These are phyloP conservation scores for Ceratocystis diversiconidia DNA, from an alignment of 2,329 filamentous ascomycete species.

Conservation along the genomic window DNA sequence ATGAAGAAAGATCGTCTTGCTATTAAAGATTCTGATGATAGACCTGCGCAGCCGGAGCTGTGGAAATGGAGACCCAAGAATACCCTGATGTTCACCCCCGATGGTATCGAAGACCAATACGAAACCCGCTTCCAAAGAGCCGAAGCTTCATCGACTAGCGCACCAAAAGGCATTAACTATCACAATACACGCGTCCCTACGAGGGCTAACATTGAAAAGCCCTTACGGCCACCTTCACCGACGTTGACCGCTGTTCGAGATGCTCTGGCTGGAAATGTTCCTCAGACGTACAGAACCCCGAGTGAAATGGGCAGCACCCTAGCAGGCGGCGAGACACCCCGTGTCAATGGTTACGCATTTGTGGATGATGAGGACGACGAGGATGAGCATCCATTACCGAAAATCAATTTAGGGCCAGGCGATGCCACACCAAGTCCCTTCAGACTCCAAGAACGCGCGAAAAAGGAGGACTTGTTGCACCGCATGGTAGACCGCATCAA, in stretches of 20 bases:
- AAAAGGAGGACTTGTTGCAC: conserved; percentile 68
- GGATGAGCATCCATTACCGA: conserved; percentile 21
- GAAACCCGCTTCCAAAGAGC: conserved; percentile 53
- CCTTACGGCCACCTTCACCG: conserved; percentile 52
- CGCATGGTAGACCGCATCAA: conserved; percentile 74
- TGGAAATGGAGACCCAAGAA: conserved; percentile 69
- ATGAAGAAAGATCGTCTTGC: conserved; percentile 42
- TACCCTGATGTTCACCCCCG: conserved; percentile 70
- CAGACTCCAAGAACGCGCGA: conserved; percentile 57
- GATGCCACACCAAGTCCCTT: conserved; percentile 65
- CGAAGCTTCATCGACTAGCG: conserved; percentile 56
- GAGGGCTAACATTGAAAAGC: conserved; percentile 26
- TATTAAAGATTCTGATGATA: conserved; percentile 52
- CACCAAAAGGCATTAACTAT: conserved; percentile 64
- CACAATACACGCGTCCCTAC: conserved; percentile 55
- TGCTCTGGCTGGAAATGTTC: conserved; percentile 62
- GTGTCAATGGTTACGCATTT: conserved; percentile 87
- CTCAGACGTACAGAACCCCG: conserved; percentile 47
- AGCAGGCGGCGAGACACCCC: conserved; percentile 54
- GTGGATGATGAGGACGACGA: conserved; percentile 63
- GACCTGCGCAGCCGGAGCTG: conserved; percentile 61
- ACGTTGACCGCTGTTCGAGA: conserved; percentile 73
- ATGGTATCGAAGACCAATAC: conserved; percentile 44
- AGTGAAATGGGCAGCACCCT: conserved; percentile 28
- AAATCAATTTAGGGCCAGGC: conserved; percentile 44